Evolutionary conservation across 2,329 filamentous ascomycete genomes (phyloP).

Genomic region (Coleophoma cylindrospora): DNA sequence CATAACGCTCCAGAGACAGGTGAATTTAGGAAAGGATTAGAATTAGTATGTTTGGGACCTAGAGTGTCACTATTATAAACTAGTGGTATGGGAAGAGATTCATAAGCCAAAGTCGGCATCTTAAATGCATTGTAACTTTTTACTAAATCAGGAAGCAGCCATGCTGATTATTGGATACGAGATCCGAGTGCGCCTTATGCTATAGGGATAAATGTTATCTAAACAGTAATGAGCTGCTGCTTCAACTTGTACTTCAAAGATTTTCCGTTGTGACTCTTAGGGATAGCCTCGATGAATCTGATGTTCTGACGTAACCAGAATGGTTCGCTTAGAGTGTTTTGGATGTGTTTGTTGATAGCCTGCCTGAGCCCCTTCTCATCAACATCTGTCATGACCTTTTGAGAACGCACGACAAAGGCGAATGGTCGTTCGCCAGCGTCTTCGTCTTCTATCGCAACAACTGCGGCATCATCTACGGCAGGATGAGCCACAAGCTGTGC

Average conservation of each 20-base stretch:
- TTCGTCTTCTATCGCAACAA: background rate
- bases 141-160: background rate
- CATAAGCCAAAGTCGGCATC: no score
- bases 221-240: background rate
- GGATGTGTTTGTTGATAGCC: background rate
- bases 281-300: background rate
- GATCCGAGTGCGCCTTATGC: background rate
- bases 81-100: background rate
- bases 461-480: background rate
- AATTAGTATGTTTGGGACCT: background rate
- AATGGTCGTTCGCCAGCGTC: slow-evolving; percentile 1
- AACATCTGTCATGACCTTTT: slow-evolving; percentile 1
- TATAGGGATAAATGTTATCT: background rate
- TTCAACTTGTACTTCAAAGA: slow-evolving; percentile 1
- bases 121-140: background rate
- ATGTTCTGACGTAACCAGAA: slow-evolving; percentile 2
- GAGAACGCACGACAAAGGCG: background rate
- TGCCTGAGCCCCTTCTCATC: background rate
- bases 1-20: background rate
- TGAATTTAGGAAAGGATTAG: background rate
- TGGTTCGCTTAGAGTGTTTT: background rate
- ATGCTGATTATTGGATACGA: background rate
- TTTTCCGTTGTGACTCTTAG: slow-evolving; percentile 1
- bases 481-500: slow-evolving; percentile 1
- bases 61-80: background rate